Base-by-base conservation (phyloP, 1,139 yeast species). In the Yamadazyma sp. region DNA sequence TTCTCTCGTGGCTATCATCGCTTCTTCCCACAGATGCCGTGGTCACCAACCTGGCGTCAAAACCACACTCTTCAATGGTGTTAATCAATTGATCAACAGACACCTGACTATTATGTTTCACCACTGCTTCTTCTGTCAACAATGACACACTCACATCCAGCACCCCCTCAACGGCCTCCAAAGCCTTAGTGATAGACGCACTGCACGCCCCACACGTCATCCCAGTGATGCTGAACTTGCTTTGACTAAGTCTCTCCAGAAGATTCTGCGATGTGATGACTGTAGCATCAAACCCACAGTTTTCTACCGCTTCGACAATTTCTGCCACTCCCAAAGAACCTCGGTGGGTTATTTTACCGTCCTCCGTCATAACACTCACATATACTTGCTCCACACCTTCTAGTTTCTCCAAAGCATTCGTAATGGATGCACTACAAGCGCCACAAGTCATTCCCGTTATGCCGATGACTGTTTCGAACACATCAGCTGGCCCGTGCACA, bases 391-490 rank as follows among this genome's bases (percentile, higher is more conserved):
- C 7, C 17, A 64, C 59, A 9, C 62, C 67, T n/a, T 48, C 22
- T 3, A 40, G 6, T 4, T 17, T 17, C 39, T 69, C 67, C 21
- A 87, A 60, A 1, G 81, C 78, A 15, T 61, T 59, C 1, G 83
- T 78, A 26, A 89, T 78, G 1, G 90, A 66, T 2, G 80, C 70
- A 3, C 82, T 76, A 57, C 96, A 89, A 0, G 94, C 76, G 2
- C 92, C 86, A 54, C 96, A 89, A 5, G 96, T 87, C 96, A 89
- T 89, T 4, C 96, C 96, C 23, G 50, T 57, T 1, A 84, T 61
- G 24, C 67, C 29, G 4, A 47, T 42, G 12, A 14, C 16, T 2
- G 33, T 30, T 11, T 11, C 26, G 12, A 14, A 6, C n/a, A 11
- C 14, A 12, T 17, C 35, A 23, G 13, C 15, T 11, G 13, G 7